Conservation (phyloP, 202 grass and related monocot genomes). For the Carex sylvatica region DNA sequence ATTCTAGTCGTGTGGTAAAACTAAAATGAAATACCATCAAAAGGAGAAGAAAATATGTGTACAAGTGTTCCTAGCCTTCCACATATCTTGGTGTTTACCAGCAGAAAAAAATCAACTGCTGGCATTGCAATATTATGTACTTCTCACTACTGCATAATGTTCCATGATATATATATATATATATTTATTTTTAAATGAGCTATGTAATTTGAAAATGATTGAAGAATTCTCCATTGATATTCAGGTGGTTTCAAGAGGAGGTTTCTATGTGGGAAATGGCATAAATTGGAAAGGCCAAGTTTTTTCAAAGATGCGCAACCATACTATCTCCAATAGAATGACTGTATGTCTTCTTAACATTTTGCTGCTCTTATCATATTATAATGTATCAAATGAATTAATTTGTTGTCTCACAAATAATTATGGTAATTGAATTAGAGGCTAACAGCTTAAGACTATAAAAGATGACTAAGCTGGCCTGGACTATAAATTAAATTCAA, state of each 20-base stretch:
- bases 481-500: neutral
- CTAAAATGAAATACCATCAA: neutral
- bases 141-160: neutral
- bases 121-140: neutral
- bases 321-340: constrained; percentile 77
- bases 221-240: neutral
- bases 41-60: no score
- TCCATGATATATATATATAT: neutral
- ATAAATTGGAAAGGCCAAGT: constrained; percentile 93
- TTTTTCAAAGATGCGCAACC: constrained; percentile 88
- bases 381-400: neutral
- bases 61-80: neutral
- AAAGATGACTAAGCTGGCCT: neutral
- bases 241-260: constrained; percentile 75
- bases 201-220: neutral
- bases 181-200: neutral
- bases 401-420: neutral
- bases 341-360: constrained; percentile 33
- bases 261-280: constrained; percentile 74
- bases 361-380: neutral
- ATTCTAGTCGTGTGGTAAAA: neutral
- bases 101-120: neutral
- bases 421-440: neutral
- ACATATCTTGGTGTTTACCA: neutral
- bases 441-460: neutral